Evolutionary conservation across 495 filamentous ascomycete species (phyloP), one percentile per base, ranked within the genome.

Genomic region (Penicillium waksmanii): DNA sequence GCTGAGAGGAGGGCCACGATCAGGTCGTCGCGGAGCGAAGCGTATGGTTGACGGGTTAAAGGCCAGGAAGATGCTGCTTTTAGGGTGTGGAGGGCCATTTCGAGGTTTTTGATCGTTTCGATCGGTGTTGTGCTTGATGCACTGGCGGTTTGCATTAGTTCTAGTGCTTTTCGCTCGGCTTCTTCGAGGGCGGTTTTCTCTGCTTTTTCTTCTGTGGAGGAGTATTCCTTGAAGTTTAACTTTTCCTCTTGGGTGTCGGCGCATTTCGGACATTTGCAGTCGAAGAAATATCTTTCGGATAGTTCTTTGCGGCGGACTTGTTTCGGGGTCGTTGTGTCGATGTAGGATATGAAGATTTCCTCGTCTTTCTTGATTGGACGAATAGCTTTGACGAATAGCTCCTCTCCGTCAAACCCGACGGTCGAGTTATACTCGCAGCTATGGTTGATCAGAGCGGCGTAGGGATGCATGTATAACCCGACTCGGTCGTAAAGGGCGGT

Each of bases 321-420:
- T 10, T 71, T 69, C 0, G 84, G 80, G 34, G 81, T 78, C 0
- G 82, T 87, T 18, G 76, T 74, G 67, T 91, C 89, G 55, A 87
- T 73, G 66, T 93, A 93, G 21, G 84, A 84, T 61, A 90, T 84
- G 53, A 82, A 84, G 42, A 93, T 74, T 68, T 93, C 88, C 13
- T 84, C 79, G 58, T 80, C 79, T 23, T 80, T 72, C 6, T 76
- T 62, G 56, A 87, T 85, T 17, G 72, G 68, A 3, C 67, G 57
- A 17, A 82, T 62, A 18, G 82, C 80, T 52, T 80, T 80, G 51
- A 83, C 50, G 43, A 63, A 77, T 17, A 81, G 61, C 6, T 73
- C 66, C 33, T 69, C 64, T 71, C 80, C 84, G 52, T 89, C 84
- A 63, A 89, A 88, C 13, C 84, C 78, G 34, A 89, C 77, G 13